Base-by-base conservation (phyloP, 768 basidiomycete species). In the Lentinula edodes region DNA sequence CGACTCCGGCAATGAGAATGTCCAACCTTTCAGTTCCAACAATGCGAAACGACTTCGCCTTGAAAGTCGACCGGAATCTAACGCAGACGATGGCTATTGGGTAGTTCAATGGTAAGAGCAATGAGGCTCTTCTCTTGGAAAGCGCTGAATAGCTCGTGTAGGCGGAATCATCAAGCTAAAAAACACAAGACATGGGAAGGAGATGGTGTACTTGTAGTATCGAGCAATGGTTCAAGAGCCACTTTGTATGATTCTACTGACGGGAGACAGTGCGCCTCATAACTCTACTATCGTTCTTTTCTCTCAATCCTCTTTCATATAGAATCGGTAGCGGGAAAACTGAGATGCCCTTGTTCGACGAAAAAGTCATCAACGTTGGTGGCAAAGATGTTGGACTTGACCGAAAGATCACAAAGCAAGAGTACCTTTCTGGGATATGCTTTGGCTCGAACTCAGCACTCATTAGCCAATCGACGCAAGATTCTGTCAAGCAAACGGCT, bases 141-240 rank as follows among this genome's bases (percentile, higher is more conserved):
- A 15, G 2, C 13, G 35, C 41, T 46, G 15, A 45, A 46, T 16
- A 15, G 15, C 2, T 5, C 16, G 6, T 36, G 34, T 39, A 90
- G 88, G 89, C 75, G 89, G 62, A 80, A 75, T 50, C 86, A 80
- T 48, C 89, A 92, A 71, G 76, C 78, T 42, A 90, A 84, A 75
- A 95, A 95, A 73, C 87, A 94, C 68, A 93, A 93, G 71, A 93
- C 89, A 0, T 95, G 93, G 93, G 92, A 95, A 57, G 92, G 90
- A 41, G 91, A 88, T 67, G 87, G 80, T 41, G 78, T 89, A n/a
- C 77, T 91, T 5, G 82, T 83, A 9, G 75, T 84, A 16, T 32
- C n/a, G 36, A 52, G 52, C 20, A 78, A 67, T 61, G 73, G 71
- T 7, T 70, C 66, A 7, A 81, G 75, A 66, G 81, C 80, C 52